Base-by-base conservation (phyloP, 176 grass and related monocot genomes). In the Eleusine coracana region DNA sequence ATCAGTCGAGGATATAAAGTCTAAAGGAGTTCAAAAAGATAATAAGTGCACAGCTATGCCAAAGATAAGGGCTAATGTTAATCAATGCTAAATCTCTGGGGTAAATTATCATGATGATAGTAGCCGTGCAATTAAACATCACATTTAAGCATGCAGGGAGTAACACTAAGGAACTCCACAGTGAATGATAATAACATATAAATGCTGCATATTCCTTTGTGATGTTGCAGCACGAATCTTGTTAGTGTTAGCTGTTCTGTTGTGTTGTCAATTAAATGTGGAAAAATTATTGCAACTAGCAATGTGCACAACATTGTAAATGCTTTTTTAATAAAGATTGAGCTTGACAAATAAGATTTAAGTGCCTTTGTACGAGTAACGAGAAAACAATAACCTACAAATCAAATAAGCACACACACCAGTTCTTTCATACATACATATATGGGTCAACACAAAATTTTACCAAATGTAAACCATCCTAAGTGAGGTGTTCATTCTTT, bases 1-100 rank as follows among this genome's bases (percentile, higher is more conserved):
- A 98, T 85, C 25, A 64, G 27, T 49, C 0, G 45, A 82, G 12
- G 65, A 46, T 61, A 58, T 46, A 18, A 56, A 60, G 46, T 89
- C 42, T 52, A 55, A 75, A 80, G 41, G 76, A 85, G 14, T 34
- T 34, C 12, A 5, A 6, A 50, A 40, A 89, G 29, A 56, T 89
- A 70, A 86, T 63, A 66, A 84, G 7, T 78, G 82, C 70, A 69
- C 18, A 63, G 42, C 13, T 9, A 41, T 75, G 40, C 50, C 37
- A 21, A 68, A 3, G 52, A 54, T 76, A 82, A 79, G 63, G 25
- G 31, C 41, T 73, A 41, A 15, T 46, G 36, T 20, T 65, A 70
- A 54, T 23, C 27, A 34, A 27, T 79, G 52, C 48, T 73, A 41
- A 71, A 82, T 45, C n/a, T 45, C 27, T 21, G 52, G 4, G 54